Conservation (phyloP, 2,329 filamentous ascomycete genomes). For the Gaeumannomyces sp. region DNA sequence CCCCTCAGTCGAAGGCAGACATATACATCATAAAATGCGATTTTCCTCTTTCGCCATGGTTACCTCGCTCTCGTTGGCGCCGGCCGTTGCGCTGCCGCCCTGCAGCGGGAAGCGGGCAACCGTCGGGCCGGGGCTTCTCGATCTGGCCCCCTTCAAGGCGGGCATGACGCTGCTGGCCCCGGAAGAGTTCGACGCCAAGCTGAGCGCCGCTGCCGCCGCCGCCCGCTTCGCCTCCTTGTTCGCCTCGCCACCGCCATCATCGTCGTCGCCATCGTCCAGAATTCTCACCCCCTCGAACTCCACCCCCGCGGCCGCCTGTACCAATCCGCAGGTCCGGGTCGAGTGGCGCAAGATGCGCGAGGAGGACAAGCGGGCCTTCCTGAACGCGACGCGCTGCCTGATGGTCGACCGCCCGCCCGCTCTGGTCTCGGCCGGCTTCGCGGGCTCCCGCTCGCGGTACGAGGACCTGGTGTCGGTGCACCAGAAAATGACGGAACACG, state of each 20-base stretch:
- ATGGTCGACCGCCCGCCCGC: neutral
- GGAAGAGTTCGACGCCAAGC: neutral
- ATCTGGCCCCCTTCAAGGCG: conserved; percentile 6
- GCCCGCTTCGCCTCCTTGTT: neutral
- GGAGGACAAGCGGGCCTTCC: conserved; percentile 4
- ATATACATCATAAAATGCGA: too few relatives aligned
- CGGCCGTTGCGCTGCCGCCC: too few relatives aligned
- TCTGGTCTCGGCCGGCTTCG: conserved; percentile 2
- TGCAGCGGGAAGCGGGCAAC: too few relatives aligned
- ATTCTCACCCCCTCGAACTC: neutral
- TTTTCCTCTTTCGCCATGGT: too few relatives aligned
- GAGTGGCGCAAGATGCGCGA: conserved; percentile 13
- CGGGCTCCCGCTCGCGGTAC: conserved; percentile 10
- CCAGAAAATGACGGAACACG: conserved; percentile 16
- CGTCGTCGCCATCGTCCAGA: neutral
- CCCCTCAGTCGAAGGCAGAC: too few relatives aligned
- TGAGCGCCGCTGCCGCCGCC: neutral
- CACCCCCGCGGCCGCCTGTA: conserved; percentile 4
- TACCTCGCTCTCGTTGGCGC: too few relatives aligned
- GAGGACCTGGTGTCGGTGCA: conserved; percentile 12
- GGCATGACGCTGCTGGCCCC: conserved; percentile 1
- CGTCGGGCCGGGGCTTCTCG: neutral
- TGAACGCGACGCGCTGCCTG: conserved; percentile 11
- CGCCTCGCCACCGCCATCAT: too few relatives aligned
- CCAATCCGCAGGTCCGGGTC: neutral